Evolutionary conservation across 495 filamentous ascomycete genomes (phyloP), one percentile per base, ranked within the genome.

Genomic region (Trichocladium uniseriatum): DNA sequence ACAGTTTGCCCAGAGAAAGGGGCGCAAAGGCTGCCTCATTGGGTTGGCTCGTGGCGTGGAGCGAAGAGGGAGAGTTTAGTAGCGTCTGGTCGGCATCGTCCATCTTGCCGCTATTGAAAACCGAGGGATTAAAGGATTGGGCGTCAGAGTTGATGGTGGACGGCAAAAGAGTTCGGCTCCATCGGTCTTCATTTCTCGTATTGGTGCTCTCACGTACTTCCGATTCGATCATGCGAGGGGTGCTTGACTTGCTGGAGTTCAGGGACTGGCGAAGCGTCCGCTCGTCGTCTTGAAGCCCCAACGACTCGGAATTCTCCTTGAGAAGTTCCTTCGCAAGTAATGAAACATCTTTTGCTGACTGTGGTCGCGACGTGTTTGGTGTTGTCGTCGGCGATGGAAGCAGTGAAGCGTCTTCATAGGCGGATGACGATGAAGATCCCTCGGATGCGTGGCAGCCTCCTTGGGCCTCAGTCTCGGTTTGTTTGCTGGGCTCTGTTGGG

Each of bases 331-430:
- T 48, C 3, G 40, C 22, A 6, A 42, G 36, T 10, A 62, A 39
- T 2, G 55, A 42, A 8, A 55, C 5, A 21, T 62, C 69, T 39
- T 66, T 69, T 15, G 64, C 62, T 16, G 68, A 69, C 34, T 73
- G 71, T 2, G 69, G 67, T 16, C 69, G 64, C 1, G 70, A 73
- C 3, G 70, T 73, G 43, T 74, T 68, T 10, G 72, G 71, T 3
- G 71, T 76, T 11, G 66, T 70, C 3, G 57, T 58, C 24, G 63
- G 61, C 1, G 65, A 66, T 1, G 69, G 62, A 16, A 65, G 66
- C 1, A 65, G 62, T 15, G 70, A 72, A 7, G 54, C 54, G 45
- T 75, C 71, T 45, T 70, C 69, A 13, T 59, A 68, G 15, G 61
- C 66, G 0, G 71, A 75, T 13, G 71, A 73, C 8, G 62, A 56